These are phyloP conservation scores for Cyberlindnera nakhonratchasimensis DNA, from an alignment of 805 yeast species.

Conservation along the genomic window DNA sequence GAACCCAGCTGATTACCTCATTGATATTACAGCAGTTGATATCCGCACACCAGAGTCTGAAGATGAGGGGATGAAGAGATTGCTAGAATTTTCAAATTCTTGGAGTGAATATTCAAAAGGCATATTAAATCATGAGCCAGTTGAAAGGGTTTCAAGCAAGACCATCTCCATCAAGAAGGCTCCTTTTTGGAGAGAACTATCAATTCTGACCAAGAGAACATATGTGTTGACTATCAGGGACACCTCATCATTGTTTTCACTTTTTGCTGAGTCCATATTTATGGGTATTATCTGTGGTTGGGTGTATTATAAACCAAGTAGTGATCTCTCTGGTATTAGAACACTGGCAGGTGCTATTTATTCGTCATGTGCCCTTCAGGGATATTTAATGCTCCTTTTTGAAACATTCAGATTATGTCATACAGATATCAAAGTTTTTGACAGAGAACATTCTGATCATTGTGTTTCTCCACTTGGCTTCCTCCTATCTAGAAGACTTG, in stretches of 20 bases:
- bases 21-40: conserved; percentile 50
- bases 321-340: conserved; percentile 58
- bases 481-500: conserved; percentile 60
- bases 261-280: conserved; percentile 18
- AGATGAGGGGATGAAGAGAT: conserved; percentile 29
- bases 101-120: conserved; percentile 33
- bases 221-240: conserved; percentile 43
- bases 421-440: conserved; percentile 54
- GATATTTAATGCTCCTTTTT: conserved; percentile 52
- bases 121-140: neutral
- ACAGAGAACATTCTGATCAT: conserved; percentile 69
- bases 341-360: conserved; percentile 52
- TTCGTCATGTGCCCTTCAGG: conserved; percentile 50
- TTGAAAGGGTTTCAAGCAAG: neutral
- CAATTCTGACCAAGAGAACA: conserved; percentile 39
- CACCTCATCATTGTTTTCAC: conserved; percentile 35
- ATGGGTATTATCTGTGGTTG: conserved; percentile 53
- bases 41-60: conserved; percentile 37
- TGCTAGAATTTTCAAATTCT: conserved; percentile 28
- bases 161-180: conserved; percentile 28
- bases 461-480: conserved; percentile 67
- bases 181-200: conserved; percentile 42
- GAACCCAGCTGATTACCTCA: conserved; percentile 51
- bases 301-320: conserved; percentile 67
- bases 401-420: conserved; percentile 58